These are phyloP conservation scores for Cantharellus anzutake DNA, from an alignment of 768 basidiomycete species.

Conservation along the genomic window DNA sequence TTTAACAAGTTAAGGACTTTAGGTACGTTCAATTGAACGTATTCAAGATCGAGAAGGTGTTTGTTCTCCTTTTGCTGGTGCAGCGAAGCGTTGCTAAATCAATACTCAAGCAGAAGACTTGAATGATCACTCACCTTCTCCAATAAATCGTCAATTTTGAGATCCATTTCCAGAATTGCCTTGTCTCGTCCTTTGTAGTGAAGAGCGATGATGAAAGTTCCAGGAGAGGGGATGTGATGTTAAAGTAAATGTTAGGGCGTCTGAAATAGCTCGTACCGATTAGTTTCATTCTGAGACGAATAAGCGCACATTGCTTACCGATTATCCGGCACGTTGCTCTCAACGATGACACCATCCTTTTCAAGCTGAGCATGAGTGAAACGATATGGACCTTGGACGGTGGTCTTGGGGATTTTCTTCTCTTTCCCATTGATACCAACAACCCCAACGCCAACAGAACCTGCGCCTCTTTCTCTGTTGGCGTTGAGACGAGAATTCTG, in stretches of 20 bases:
- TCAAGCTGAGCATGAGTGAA: conserved; percentile 97
- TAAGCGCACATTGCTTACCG: conserved; percentile 33
- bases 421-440: conserved; percentile 94
- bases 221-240: conserved; percentile 96
- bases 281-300: conserved; percentile 5
- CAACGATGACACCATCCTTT: conserved; percentile 98
- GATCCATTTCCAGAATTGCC: conserved; percentile 98
- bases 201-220: conserved; percentile 95
- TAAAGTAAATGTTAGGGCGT: conserved; percentile 97
- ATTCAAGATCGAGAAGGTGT: conserved; percentile 87
- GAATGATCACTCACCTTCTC: conserved; percentile 54
- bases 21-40: conserved; percentile 91
- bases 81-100: conserved; percentile 6
- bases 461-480: conserved; percentile 72
- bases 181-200: conserved; percentile 99
- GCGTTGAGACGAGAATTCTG: conserved; percentile 91
- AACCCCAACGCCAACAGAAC: conserved; percentile 71
- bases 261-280: conserved; percentile 21
- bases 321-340: conserved; percentile 98
- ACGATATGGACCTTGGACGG: conserved; percentile 84
- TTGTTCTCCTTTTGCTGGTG: conserved; percentile 96
- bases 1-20: conserved; percentile 84
- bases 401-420: conserved; percentile 73
- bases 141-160: conserved; percentile 93
- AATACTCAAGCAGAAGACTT: not conserved